Evolutionary conservation across 140 eudicot genomes (phyloP), one percentile per base, ranked within the genome.

Genomic region (Anethum foeniculum): DNA sequence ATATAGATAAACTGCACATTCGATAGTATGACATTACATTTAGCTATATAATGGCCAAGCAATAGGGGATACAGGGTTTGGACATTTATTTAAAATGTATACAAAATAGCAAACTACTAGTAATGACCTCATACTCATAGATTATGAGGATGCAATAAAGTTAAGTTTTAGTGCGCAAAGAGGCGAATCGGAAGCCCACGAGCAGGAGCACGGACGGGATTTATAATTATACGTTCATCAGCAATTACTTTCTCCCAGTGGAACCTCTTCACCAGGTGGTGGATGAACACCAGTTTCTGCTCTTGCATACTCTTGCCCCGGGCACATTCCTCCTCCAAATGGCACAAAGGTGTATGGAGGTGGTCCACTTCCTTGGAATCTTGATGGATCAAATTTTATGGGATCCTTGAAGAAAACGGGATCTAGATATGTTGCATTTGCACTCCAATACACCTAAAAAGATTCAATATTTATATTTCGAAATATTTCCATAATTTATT

Each of bases 301-400:
- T 56, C 65, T 56, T 21, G 65, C 65, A 56, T 56, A 23, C 25
- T 56, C 65, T 56, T 56, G 65, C 7, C 65, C 65, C 3, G 65
- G 65, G 65, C 65, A 56, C 65, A 56, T 56, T 56, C 65, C 65
- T 56, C 65, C 65, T 56, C 65, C 65, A 56, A 56, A 56, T 56
- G 65, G 65, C 12, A 56, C 28, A 21, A 56, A 56, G 65, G 65
- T 56, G 65, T 56, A 56, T 56, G 65, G 28, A 21, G 65, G 65
- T 56, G 65, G 65, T 7, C 65, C 65, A 56, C 28, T 56, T 56
- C 65, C 65, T 56, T 56, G 28, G 65, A 56, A 56, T 56, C 28
- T 56, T 23, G 65, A 56, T 7, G 65, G 65, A 56, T 56, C 65
- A 18, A 56, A 56, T 56, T 56, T 21, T 28, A 56, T 56, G 27